Evolutionary conservation across 345 rosid genomes (phyloP).

Genomic region (Odontarrhena argentea): DNA sequence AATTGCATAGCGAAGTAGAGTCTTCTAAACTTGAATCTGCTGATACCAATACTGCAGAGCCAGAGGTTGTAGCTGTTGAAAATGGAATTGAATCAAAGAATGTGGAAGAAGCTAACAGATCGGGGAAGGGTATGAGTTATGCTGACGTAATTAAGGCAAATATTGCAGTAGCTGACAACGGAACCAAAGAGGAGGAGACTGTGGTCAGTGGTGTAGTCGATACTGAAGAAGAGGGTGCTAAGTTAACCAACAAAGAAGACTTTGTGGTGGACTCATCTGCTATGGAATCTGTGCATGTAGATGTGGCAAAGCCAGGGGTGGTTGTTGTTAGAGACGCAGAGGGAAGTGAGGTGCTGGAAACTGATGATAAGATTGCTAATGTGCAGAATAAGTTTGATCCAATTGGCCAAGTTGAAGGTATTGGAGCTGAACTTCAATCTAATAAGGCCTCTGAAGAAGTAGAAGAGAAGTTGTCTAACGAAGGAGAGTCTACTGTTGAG

Average conservation of each 20-base stretch:
- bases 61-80: conserved; percentile 45
- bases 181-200: conserved; percentile 34
- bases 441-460: conserved; percentile 38
- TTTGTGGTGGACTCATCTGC: conserved; percentile 29
- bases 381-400: conserved; percentile 54
- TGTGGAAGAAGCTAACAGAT: conserved; percentile 36
- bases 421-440: conserved; percentile 30
- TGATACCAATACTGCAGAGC: conserved; percentile 32
- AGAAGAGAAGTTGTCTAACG: conserved; percentile 41
- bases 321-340: conserved; percentile 51
- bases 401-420: conserved; percentile 30
- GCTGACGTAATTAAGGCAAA: conserved; percentile 38
- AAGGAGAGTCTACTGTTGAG: conserved; percentile 46
- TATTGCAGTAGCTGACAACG: conserved; percentile 35
- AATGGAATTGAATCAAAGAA: conserved; percentile 39
- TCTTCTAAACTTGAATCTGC: conserved; percentile 31
- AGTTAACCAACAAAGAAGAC: conserved; percentile 45
- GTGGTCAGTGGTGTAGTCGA: conserved; percentile 13
- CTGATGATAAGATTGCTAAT: conserved; percentile 37
- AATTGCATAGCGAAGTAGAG: conserved; percentile 42
- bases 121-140: conserved; percentile 33
- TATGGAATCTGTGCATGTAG: conserved; percentile 40
- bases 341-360: conserved; percentile 42
- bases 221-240: conserved; percentile 36
- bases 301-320: conserved; percentile 38